Base-by-base conservation (phyloP, 2,329 filamentous ascomycete genomes). In the Aspergillus niger region DNA sequence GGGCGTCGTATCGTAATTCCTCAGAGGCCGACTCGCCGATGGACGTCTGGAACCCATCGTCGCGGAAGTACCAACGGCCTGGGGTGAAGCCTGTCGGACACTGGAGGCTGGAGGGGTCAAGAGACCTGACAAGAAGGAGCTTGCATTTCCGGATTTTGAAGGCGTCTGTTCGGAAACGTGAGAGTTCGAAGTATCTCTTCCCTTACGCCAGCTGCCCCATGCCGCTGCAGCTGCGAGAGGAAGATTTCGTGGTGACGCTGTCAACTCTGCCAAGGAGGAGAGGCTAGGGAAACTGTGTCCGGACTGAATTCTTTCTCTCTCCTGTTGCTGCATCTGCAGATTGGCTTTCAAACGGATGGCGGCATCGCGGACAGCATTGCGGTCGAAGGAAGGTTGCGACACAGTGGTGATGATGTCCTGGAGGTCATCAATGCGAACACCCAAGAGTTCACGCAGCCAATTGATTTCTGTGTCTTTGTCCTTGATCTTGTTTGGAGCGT, bases 301-400 rank as follows among this genome's bases (percentile, higher is more conserved):
- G 57, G 89, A 88, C 78, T 91, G 85, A 0, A 91, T 89, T 61
- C 95, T 86, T 76, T 98, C 94, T 55, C 92, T 91, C 77, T 97
- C 93, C 74, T 97, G 92, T 73, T 96, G 91, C 76, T 99, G 94
- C 95, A 99, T 99, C 74, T 98, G 92, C 38, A 99, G 82, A 71
- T 97, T 97, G 13, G 95, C 91, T 74, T 92, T 91, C 62, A 99
- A 88, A 56, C 95, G 89, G 68, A 98, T 98, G 38, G 92, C 91
- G 5, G 93, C 92, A 73, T 98, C 93, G 69, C 91, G 91, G 65
- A 97, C 90, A 5, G 86, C 84, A 63, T 92, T 87, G 59, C 87
- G 86, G 74, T 98, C 89, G 73, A 91, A 95, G 26, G 83, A 81
- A 4, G 92, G 89, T 63, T 88, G 83, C 2, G 89, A 89, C 28